Evolutionary conservation across 352 stramenopile species (phyloP), one percentile per base, ranked within the genome.

Genomic region (Phytophthora brassicae): DNA sequence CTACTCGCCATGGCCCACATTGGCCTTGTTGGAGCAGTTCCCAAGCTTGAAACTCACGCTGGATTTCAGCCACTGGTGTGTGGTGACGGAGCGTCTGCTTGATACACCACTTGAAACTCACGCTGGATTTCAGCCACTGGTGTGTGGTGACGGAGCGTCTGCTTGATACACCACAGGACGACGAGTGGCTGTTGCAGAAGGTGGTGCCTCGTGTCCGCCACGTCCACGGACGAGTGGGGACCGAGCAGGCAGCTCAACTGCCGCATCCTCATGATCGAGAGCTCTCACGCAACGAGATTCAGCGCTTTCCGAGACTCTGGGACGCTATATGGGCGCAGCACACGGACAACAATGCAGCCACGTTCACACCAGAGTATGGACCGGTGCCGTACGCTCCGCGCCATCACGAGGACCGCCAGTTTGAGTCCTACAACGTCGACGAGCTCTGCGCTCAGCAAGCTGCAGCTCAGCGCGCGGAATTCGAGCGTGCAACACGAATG

Each of bases 341-440:
- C 47, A 8, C 26, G 26, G 8, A 8, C 26, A 31, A 60, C 1
- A 44, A 73, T 5, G 20, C 6, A 16, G 65, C 79, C 31, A 90
- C 79, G 24, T 89, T 90, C 64, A 90, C 81, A 23, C 77, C 81
- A 5, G 81, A 90, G 66, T 90, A 90, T 46, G 81, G 81, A n/a
- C 79, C 81, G 0, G 75, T 79, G 16, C 79, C 81, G 51, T 90
- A 90, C 65, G 76, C 79, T 0, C 79, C 74, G 9, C 61, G 66
- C 1, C 57, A 80, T 17, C 52, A 56, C 6, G 49, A 69, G 3
- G 36, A 81, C 17, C 22, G 33, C 12, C 62, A 73, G 6, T 48
- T 56, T 0, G 75, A 82, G 35, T 72, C 72, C 3, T 86, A 86
- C 56, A 71, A 86, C 58, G 58, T 88, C 35, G 79, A 88, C 35